These are phyloP conservation scores for Nitzschia sp. DNA, from an alignment of 108 stramenopile genomes.

Conservation along the genomic window DNA sequence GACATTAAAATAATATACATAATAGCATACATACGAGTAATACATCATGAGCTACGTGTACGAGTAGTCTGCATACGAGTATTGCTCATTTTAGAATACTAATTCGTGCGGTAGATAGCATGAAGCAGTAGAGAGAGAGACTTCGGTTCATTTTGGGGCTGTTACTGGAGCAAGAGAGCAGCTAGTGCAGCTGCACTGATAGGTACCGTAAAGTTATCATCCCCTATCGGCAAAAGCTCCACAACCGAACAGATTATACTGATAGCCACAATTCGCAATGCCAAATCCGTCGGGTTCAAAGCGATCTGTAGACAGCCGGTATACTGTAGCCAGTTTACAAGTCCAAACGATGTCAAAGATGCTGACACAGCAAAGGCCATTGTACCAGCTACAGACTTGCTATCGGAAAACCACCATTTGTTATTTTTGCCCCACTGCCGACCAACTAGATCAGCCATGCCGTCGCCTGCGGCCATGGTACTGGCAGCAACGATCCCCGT, in stretches of 20 bases:
- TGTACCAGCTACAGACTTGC: slow-evolving; percentile 65
- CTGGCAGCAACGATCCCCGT: slow-evolving; percentile 59
- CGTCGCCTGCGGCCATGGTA: slow-evolving; percentile 85
- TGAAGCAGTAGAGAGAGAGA: too few species aligned
- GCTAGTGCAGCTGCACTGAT: slow-evolving; percentile 58
- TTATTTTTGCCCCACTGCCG: slow-evolving; percentile 62
- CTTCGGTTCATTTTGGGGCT: too few species aligned
- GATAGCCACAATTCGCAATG: slow-evolving; percentile 40
- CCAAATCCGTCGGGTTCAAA: slow-evolving; percentile 27
- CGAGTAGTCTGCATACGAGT: too few species aligned
- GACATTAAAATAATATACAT: neutral
- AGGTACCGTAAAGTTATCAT: slow-evolving; percentile 85
- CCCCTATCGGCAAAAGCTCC: slow-evolving; percentile 69
- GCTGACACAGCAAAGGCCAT: slow-evolving; percentile 58
- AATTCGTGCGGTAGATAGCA: too few species aligned
- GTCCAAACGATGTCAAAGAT: slow-evolving; percentile 39
- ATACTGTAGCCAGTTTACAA: slow-evolving; percentile 47
- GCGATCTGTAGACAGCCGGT: slow-evolving; percentile 44
- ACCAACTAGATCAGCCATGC: slow-evolving; percentile 80
- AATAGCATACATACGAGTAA: too few species aligned
- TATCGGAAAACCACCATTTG: slow-evolving; percentile 59
- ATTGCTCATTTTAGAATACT: too few species aligned
- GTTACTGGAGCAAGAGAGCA: slow-evolving; percentile 24
- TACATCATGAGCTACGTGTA: too few species aligned
- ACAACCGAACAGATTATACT: slow-evolving; percentile 52